Evolutionary conservation across 2,329 filamentous ascomycete species (phyloP), one percentile per base, ranked within the genome.

Genomic region (Beauveria sp.): DNA sequence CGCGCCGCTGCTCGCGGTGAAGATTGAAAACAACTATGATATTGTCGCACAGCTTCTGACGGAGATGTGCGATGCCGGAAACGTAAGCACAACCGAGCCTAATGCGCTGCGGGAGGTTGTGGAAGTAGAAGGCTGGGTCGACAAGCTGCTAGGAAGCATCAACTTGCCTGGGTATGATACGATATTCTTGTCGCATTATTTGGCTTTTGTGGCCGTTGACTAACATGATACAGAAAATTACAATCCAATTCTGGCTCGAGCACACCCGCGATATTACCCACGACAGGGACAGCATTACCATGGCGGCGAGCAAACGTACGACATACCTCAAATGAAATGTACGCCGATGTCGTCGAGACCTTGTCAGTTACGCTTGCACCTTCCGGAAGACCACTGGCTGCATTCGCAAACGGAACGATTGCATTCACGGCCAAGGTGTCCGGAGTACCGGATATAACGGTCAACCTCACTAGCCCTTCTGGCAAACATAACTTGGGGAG

Each of bases 241-340:
- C 73, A 72, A 5, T 69, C 78, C 49, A 71, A 70, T 34, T 70
- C 74, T 20, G 77, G 71, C 59, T 68, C 78, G 1, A 73, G 67
- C 49, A 62, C 73, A 18, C 71, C 79, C 0, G 75, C 77, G 8
- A 69, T 82, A 8, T 63, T 76, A 16, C 66, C 77, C 20, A 72
- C 79, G 18, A 82, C 78, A 66, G 78, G 78, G 1, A 79, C 83
- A 0, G 80, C 84, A 8, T 69, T 98, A 46, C 93, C 93, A 1
- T 99, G 95, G 95, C 85, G 95, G 64, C 83, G 92, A 63, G 86
- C 91, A 45, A 96, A 96, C 69, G 95, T 99, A 58, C 84, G 93
- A 18, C 95, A 99, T 73, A 98, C 93, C 4, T 96, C 90, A 60
- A 99, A 98, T 74, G 95, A 99, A 74, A 81, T 99, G 67, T 98